Evolutionary conservation across 441 rosid species (phyloP), one percentile per base, ranked within the genome.

Genomic region (Corymbia calophylla): DNA sequence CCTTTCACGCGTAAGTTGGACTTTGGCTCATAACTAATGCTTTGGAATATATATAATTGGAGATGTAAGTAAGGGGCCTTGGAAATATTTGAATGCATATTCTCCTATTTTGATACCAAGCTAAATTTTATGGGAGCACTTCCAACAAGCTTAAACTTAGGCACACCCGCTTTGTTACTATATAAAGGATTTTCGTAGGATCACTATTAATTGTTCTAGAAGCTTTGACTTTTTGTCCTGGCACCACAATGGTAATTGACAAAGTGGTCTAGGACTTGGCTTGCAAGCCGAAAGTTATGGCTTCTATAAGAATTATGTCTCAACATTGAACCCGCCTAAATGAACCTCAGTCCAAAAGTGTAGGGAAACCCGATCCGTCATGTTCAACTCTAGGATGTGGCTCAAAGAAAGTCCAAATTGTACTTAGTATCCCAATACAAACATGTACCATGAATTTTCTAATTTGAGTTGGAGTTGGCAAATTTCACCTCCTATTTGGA

Each of bases 121-220:
- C 32, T n/a, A 64, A 64, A 3, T 64, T 39, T 64, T n/a, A 64
- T 1, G 6, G 17, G 15, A 16, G 39, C 6, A n/a, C 32, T 31
- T 31, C 73, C 39, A 66, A 66, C 19, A 4, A 31, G 27, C 81
- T 5, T 32, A 70, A 70, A 70, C 81, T 70, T 32, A 18, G 25
- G 10, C 47, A 73, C 23, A 9, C 27, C 7, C 1, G 13, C 27
- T 6, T 73, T 73, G 14, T 73, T 21, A 35, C 11, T 35, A 19
- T 73, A 1, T 35, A 35, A 19, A 73, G 1, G 1, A 19, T 6
- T 29, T 2, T 29, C 64, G 14, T 35, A 6, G 0, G 8, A 35
- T 12, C 13, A 35, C 14, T 35, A 32, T 70, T 2, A 70, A 70
- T 70, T 70, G 44, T 35, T 73, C 27, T 73, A 19, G 23, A 35